A percentile compares a stretch with the other conserved stretches of the same genome.
phyloP scores from a whole-genome alignment of 441 rosid genomes.

The Populus tomentosa region DNA sequence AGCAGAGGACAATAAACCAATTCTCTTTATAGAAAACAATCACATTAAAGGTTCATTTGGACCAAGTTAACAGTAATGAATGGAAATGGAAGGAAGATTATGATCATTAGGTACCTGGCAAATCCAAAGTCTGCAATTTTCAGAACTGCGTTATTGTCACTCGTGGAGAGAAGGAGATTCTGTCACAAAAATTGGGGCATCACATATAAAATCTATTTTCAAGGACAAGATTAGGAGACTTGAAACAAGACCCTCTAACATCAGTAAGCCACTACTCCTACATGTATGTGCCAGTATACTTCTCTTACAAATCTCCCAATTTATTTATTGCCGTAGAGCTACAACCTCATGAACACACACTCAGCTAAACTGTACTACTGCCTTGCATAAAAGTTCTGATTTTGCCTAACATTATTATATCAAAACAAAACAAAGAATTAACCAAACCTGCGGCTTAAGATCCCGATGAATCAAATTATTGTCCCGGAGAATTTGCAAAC shows the following conservation, averaged over 20 bases:
- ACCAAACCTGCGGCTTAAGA: slow-evolving; percentile 91
- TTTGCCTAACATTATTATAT: not conserved
- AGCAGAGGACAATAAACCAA: not conserved
- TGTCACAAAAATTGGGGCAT: slow-evolving; percentile 37
- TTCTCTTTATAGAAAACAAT: not conserved
- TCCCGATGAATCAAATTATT: slow-evolving; percentile 96
- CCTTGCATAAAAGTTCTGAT: not conserved
- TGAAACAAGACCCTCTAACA: not conserved
- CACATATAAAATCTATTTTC: slow-evolving; percentile 6
- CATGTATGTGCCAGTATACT: not conserved
- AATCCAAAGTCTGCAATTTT: slow-evolving; percentile 99
- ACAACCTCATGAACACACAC: not conserved
- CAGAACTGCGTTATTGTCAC: slow-evolving; percentile 52
- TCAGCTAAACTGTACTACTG: not conserved
- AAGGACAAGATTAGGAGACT: slow-evolving; percentile 8
- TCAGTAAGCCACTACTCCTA: not conserved
- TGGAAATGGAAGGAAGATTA: not conserved
- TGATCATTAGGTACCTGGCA: slow-evolving; percentile 61
- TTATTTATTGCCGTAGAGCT: not conserved
- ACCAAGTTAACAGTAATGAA: not conserved
- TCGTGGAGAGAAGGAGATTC: slow-evolving; percentile 91
- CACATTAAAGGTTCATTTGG: not conserved
- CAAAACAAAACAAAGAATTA: slow-evolving; percentile 15
- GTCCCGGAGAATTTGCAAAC: slow-evolving; percentile 82
- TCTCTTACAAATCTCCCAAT: not conserved